Percentiles rank a stretch among this genome's conserved stretches.
phyloP scores from a whole-genome alignment of 306 rosid genomes.

The Vicia sativa region DNA sequence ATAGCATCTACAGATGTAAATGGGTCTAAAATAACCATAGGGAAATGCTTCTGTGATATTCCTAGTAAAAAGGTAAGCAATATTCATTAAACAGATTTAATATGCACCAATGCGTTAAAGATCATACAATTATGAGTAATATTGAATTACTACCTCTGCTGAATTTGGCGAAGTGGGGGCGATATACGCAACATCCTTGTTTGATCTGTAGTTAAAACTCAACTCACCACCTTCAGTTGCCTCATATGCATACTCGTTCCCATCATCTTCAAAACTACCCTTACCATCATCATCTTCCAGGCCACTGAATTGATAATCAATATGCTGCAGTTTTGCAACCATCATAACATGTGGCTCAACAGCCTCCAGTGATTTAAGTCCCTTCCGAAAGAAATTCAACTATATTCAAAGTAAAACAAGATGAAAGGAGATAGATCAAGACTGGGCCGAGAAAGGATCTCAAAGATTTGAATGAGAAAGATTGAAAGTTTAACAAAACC shows the following conservation, averaged over 20 bases:
- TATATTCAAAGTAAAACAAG: conserved; percentile 42
- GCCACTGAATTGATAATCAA: conserved; percentile 78
- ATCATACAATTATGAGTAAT: conserved; percentile 25
- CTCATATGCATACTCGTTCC: conserved; percentile 42
- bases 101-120: conserved; percentile 28
- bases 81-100: conserved; percentile 15
- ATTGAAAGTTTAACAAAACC: conserved; percentile 46
- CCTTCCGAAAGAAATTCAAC: conserved; percentile 89
- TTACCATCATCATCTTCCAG: conserved; percentile 67
- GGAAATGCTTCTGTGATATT: conserved; percentile 17
- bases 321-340: conserved; percentile 68
- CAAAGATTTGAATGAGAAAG: conserved; percentile 31
- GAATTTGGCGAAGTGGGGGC: conserved; percentile 59
- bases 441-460: conserved; percentile 16
- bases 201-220: conserved; percentile 72
- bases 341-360: conserved; percentile 81
- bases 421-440: conserved; percentile 28
- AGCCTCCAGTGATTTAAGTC: conserved; percentile 82
- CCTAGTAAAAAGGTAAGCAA: neutral
- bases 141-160: conserved; percentile 59
- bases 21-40: conserved; percentile 12
- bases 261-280: conserved; percentile 46
- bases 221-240: conserved; percentile 59
- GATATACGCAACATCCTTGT: conserved; percentile 38
- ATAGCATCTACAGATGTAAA: conserved; percentile 20